Evolutionary conservation across 768 basidiomycete species (phyloP).

Genomic region (Boletus bicolor): DNA sequence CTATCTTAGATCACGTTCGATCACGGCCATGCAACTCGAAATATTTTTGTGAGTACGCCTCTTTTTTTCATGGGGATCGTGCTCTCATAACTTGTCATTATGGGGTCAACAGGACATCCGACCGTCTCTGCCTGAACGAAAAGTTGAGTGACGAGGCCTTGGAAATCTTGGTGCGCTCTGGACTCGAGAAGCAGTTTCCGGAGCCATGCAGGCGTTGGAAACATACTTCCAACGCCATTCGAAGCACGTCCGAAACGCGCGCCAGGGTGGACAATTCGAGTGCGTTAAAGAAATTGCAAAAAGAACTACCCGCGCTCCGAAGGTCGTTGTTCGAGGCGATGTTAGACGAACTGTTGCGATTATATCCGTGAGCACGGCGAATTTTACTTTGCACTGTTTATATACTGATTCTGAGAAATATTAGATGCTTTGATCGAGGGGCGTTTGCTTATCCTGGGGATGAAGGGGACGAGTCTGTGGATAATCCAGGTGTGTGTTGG

Average conservation of each 20-base stretch:
- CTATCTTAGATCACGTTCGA: background rate
- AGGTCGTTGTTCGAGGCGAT: constrained; percentile 25
- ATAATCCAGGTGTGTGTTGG: constrained; percentile 2
- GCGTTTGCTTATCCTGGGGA: constrained; percentile 3
- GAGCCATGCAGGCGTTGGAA: constrained; percentile 24
- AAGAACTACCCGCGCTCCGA: constrained; percentile 5
- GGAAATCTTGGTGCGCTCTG: constrained; percentile 25
- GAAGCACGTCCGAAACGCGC: background rate
- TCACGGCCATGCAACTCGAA: constrained; percentile 14
- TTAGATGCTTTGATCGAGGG: constrained; percentile 17
- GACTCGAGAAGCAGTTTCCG: constrained; percentile 29
- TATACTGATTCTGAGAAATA: background rate
- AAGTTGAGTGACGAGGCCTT: constrained; percentile 26
- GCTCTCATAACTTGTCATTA: background rate
- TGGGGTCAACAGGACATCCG: constrained; percentile 14
- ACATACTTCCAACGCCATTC: constrained; percentile 5
- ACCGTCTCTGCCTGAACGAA: constrained; percentile 23
- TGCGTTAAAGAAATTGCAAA: background rate
- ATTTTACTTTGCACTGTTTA: background rate
- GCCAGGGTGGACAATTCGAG: background rate
- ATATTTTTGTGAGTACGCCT: constrained; percentile 16
- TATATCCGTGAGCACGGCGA: constrained; percentile 23
- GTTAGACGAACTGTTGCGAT: constrained; percentile 18
- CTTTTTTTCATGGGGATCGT: background rate
- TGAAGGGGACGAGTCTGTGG: background rate